Conservation (phyloP, 176 grass and related monocot species). For the Musa beccarii region DNA sequence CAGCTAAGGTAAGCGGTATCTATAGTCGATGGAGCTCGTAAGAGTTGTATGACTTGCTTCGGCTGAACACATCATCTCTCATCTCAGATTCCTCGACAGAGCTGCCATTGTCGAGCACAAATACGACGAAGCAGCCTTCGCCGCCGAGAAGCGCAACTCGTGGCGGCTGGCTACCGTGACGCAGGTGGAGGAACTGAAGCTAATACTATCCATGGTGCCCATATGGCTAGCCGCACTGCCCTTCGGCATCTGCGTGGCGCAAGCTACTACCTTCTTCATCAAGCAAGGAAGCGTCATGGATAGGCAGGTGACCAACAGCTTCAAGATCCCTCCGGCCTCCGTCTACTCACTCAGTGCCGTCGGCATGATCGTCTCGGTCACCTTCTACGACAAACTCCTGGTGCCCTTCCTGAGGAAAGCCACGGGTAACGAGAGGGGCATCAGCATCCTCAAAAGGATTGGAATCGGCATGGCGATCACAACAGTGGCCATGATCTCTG, state of each 20-base stretch:
- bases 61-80: background rate
- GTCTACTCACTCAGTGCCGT: slow-evolving; percentile 41
- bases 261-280: slow-evolving; percentile 81
- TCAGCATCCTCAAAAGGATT: slow-evolving; percentile 63
- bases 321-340: slow-evolving; percentile 59
- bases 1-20: slow-evolving; percentile 26
- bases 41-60: too few species aligned
- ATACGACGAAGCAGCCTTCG: background rate
- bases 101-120: slow-evolving; percentile 57
- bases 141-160: slow-evolving; percentile 7
- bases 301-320: slow-evolving; percentile 31
- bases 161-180: slow-evolving; percentile 74
- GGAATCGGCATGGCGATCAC: slow-evolving; percentile 58
- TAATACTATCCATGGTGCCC: slow-evolving; percentile 58
- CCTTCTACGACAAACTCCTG: slow-evolving; percentile 50
- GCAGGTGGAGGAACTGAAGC: slow-evolving; percentile 90
- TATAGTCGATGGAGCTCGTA: too few species aligned
- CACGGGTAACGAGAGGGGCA: slow-evolving; percentile 51
- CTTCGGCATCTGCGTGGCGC: slow-evolving; percentile 52
- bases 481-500: slow-evolving; percentile 23
- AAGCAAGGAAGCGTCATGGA: slow-evolving; percentile 80
- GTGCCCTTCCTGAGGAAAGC: slow-evolving; percentile 43
- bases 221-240: slow-evolving; percentile 68
- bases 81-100: slow-evolving; percentile 59
- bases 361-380: slow-evolving; percentile 54